A percentile compares a stretch with the other conserved stretches of the same genome.
phyloP scores from a whole-genome alignment of 1,139 yeast species.

The Pichia sp. region DNA sequence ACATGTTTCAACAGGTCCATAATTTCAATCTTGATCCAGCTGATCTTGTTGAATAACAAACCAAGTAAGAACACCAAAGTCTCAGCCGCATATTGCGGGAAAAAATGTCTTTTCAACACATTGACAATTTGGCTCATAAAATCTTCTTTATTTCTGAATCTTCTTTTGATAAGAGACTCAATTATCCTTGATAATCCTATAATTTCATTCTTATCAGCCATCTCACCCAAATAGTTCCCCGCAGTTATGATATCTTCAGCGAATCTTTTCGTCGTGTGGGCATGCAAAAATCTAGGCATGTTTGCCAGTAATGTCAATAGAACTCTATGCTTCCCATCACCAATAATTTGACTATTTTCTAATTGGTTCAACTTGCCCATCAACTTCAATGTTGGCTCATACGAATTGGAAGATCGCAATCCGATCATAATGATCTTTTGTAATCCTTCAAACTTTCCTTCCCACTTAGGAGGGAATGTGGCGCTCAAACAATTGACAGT shows the following conservation, averaged over 20 bases:
- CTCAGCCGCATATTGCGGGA: constrained; percentile 73
- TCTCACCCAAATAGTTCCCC: constrained; percentile 51
- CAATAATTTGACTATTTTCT: constrained; percentile 73
- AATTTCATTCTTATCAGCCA: constrained; percentile 59
- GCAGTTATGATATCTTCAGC: constrained; percentile 52
- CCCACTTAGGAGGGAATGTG: constrained; percentile 95
- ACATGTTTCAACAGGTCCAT: constrained; percentile 69
- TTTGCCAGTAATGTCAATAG: constrained; percentile 72
- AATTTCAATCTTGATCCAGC: constrained; percentile 79
- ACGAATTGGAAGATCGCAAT: constrained; percentile 71
- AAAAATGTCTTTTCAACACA: constrained; percentile 61
- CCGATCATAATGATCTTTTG: constrained; percentile 80
- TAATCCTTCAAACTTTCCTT: constrained; percentile 85
- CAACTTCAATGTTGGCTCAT: constrained; percentile 71
- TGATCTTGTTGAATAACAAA: constrained; percentile 65
- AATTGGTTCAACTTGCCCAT: constrained; percentile 67
- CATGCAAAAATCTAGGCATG: constrained; percentile 78
- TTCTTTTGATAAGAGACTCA: constrained; percentile 67
- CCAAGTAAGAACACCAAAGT: constrained; percentile 74
- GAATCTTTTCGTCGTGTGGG: constrained; percentile 57
- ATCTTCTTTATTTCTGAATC: constrained; percentile 85
- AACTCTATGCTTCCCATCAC: constrained; percentile 64
- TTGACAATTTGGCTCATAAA: constrained; percentile 77
- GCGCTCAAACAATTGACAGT: constrained; percentile 79
- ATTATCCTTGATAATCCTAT: constrained; percentile 67